Percentiles rank a stretch among this genome's conserved stretches.
phyloP scores from a whole-genome alignment of 2,329 filamentous ascomycete genomes.

The Diaporthe velutina region DNA sequence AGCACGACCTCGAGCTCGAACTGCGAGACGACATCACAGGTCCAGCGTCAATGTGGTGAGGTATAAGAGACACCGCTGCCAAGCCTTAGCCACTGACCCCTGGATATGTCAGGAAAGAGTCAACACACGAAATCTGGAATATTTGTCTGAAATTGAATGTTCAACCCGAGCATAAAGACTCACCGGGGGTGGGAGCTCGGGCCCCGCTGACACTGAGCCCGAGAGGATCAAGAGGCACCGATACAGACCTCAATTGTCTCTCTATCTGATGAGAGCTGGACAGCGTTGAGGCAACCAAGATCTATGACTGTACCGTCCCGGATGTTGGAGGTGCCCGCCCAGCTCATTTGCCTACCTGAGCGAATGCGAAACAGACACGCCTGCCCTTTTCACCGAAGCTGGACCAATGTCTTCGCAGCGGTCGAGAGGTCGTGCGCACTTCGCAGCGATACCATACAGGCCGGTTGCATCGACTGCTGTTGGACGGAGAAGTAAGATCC shows the following conservation, averaged over 20 bases:
- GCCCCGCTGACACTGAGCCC: conserved; percentile 38
- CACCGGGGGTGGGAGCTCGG: conserved; percentile 28
- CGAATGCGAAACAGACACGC: conserved; percentile 18
- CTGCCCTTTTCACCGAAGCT: background rate
- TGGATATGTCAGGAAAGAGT: conserved; percentile 4
- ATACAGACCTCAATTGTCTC: conserved; percentile 20
- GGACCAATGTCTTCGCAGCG: background rate
- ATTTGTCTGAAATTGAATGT: conserved; percentile 46
- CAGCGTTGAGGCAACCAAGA: background rate
- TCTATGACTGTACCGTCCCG: conserved; percentile 22
- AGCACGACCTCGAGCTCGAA: conserved; percentile 25
- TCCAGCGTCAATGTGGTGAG: conserved; percentile 13
- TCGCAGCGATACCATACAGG: background rate
- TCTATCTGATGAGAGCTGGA: background rate
- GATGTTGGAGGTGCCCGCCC: conserved; percentile 1
- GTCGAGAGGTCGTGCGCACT: background rate
- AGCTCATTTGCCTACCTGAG: conserved; percentile 23
- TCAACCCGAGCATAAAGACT: conserved; percentile 52
- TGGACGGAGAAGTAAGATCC: conserved; percentile 14
- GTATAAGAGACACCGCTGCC: conserved; percentile 35
- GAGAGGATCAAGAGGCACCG: conserved; percentile 39
- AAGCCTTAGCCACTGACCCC: conserved; percentile 24
- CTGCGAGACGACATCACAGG: background rate
- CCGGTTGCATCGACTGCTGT: background rate
- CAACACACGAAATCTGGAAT: background rate